Conservation (phyloP, 2,329 filamentous ascomycete genomes). For the Aspergillus aculeatus region DNA sequence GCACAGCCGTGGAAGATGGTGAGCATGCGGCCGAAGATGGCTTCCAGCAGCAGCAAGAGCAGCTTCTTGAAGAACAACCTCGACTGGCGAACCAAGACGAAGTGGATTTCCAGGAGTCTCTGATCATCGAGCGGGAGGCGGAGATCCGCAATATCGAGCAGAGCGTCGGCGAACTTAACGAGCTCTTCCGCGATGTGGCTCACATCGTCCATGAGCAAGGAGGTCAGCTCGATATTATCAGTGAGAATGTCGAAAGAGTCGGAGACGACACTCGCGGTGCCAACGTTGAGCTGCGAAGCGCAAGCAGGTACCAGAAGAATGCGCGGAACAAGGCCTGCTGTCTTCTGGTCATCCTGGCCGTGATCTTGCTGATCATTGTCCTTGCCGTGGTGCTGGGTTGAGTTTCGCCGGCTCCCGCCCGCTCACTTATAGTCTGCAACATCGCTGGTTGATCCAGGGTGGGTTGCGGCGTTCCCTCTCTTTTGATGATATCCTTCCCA, state of each 20-base stretch:
- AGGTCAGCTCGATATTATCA: conserved; percentile 80
- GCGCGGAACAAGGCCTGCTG: conserved; percentile 94
- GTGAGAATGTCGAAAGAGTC: conserved; percentile 81
- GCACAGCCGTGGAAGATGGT: conserved; percentile 69
- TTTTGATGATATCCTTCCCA: conserved; percentile 36
- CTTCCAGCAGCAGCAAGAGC: conserved; percentile 60
- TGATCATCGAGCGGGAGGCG: conserved; percentile 93
- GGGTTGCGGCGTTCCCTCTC: conserved; percentile 15
- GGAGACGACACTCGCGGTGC: conserved; percentile 79
- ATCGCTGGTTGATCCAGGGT: neutral
- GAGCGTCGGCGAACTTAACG: conserved; percentile 90
- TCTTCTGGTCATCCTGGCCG: conserved; percentile 78
- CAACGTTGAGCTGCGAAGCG: conserved; percentile 79
- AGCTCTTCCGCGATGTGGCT: conserved; percentile 95
- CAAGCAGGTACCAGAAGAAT: conserved; percentile 90
- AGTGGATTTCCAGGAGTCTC: conserved; percentile 92
- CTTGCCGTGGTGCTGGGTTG: conserved; percentile 79
- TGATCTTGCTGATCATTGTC: conserved; percentile 87
- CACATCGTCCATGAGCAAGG: conserved; percentile 96
- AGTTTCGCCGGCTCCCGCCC: neutral
- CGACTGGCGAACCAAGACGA: conserved; percentile 88
- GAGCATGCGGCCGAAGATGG: conserved; percentile 30
- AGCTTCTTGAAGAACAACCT: conserved; percentile 73
- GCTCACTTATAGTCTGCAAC: conserved; percentile 8
- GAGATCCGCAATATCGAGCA: conserved; percentile 98